Evolutionary conservation across 2,329 filamentous ascomycete genomes (phyloP).

Genomic region (Aureobasidium sp.): DNA sequence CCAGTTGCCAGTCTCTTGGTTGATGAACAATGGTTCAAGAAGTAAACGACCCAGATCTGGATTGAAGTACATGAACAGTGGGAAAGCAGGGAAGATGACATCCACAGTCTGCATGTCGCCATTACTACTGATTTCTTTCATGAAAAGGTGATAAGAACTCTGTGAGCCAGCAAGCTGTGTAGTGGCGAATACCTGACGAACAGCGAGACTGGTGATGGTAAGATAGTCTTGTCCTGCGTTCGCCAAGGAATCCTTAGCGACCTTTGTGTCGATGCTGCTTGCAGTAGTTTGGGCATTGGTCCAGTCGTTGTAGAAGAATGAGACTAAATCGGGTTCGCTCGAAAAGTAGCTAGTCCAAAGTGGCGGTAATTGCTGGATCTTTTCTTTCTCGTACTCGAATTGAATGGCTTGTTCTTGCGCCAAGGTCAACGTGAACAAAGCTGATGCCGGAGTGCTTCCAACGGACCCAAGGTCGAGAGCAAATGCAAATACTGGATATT

Average conservation of each 20-base stretch:
- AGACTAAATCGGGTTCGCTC: slow-evolving; percentile 37
- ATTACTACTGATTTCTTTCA: slow-evolving; percentile 50
- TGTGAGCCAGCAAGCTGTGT: slow-evolving; percentile 43
- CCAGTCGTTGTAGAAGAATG: slow-evolving; percentile 47
- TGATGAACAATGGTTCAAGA: slow-evolving; percentile 32
- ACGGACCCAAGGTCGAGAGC: slow-evolving; percentile 45
- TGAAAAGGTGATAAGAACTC: slow-evolving; percentile 43
- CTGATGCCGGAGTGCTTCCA: slow-evolving; percentile 29
- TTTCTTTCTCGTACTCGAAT: slow-evolving; percentile 39
- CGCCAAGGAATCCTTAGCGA: slow-evolving; percentile 39
- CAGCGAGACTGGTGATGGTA: slow-evolving; percentile 43
- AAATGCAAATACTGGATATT: slow-evolving; percentile 49
- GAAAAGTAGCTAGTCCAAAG: slow-evolving; percentile 48
- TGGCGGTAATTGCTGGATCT: slow-evolving; percentile 35
- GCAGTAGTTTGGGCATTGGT: slow-evolving; percentile 31
- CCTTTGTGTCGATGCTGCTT: slow-evolving; percentile 36
- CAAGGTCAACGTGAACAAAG: slow-evolving; percentile 46
- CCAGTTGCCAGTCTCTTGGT: slow-evolving; percentile 28
- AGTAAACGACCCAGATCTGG: slow-evolving; percentile 26
- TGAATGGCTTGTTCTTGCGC: slow-evolving; percentile 46
- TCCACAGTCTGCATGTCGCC: slow-evolving; percentile 31
- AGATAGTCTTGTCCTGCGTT: slow-evolving; percentile 44
- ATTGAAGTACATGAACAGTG: slow-evolving; percentile 30
- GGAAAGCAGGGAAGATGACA: slow-evolving; percentile 30
- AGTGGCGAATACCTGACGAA: slow-evolving; percentile 46